phyloP scores from a whole-genome alignment of 192 early-diverging fungal genomes.

The Linnemannia elongata region DNA sequence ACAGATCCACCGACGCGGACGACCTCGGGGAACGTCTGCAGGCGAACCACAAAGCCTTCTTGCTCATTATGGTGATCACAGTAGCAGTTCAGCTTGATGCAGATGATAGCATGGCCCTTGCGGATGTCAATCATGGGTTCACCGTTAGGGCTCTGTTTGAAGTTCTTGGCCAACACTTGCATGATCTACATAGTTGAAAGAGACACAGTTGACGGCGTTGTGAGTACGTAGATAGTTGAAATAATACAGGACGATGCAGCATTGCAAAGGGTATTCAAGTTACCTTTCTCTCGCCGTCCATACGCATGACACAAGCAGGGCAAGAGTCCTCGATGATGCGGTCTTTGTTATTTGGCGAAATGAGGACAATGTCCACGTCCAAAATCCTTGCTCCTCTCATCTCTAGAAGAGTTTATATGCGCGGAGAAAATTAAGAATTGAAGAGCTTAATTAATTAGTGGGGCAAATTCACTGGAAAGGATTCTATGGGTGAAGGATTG shows the following conservation, averaged over 20 bases:
- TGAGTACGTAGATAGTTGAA: not conserved
- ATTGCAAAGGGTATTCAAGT: not conserved
- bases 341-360: slow-evolving; percentile 49
- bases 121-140: slow-evolving; percentile 51
- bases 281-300: slow-evolving; percentile 55
- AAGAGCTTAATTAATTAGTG: not conserved
- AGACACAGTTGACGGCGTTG: not conserved
- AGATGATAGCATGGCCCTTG: slow-evolving; percentile 49
- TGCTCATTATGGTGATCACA: slow-evolving; percentile 57
- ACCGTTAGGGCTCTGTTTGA: slow-evolving; percentile 44
- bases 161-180: slow-evolving; percentile 54
- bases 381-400: slow-evolving; percentile 49
- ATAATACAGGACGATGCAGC: not conserved
- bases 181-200: slow-evolving; percentile 25
- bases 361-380: slow-evolving; percentile 51
- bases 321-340: slow-evolving; percentile 55
- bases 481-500: not conserved
- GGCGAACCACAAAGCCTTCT: slow-evolving; percentile 46
- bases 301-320: slow-evolving; percentile 53
- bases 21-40: slow-evolving; percentile 42
- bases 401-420: slow-evolving; percentile 16
- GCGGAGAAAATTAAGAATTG: not conserved
- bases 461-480: not conserved
- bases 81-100: slow-evolving; percentile 55
- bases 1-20: slow-evolving; percentile 55